Percentiles rank a stretch among this genome's conserved stretches.
Conservation (phyloP, 1,139 yeast species). For the Hemisphaericaspora xylanilytica region DNA sequence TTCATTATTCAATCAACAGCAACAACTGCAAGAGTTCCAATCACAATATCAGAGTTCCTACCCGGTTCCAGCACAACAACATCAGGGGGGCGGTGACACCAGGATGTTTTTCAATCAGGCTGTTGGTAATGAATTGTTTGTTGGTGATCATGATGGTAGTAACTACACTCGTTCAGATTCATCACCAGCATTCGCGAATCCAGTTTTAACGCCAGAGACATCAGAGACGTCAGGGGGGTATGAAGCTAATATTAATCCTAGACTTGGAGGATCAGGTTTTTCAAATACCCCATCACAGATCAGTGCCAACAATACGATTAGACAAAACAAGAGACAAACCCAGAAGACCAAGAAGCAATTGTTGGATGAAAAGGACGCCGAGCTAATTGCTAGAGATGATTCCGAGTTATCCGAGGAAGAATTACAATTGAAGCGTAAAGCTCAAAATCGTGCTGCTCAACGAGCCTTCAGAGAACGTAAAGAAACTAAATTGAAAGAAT, state of each 20-base stretch:
- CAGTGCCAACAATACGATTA: no score
- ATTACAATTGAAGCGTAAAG: slow-evolving; percentile 58
- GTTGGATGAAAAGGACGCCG: slow-evolving; percentile 39
- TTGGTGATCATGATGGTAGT: slow-evolving; percentile 1
- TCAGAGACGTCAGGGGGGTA: slow-evolving; percentile 12
- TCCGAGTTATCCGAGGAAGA: slow-evolving; percentile 48
- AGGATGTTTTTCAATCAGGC: neutral
- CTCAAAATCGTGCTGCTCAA: slow-evolving; percentile 88
- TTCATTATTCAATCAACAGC: slow-evolving; percentile 10
- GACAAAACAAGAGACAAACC: neutral
- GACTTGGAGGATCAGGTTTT: neutral
- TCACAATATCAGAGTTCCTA: neutral
- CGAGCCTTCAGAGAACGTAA: slow-evolving; percentile 86
- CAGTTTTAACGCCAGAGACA: slow-evolving; percentile 12
- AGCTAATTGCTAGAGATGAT: slow-evolving; percentile 40
- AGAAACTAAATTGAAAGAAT: slow-evolving; percentile 67
- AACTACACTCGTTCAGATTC: slow-evolving; percentile 9
- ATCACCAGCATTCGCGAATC: slow-evolving; percentile 10
- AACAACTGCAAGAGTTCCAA: neutral
- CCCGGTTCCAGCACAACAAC: slow-evolving; percentile 1
- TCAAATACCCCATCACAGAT: no score
- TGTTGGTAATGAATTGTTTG: neutral
- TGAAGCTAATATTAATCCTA: slow-evolving; percentile 1
- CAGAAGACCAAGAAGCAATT: slow-evolving; percentile 23
- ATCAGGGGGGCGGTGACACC: neutral